phyloP scores from a whole-genome alignment of 331 rosid genomes.

The Quercus phellos region DNA sequence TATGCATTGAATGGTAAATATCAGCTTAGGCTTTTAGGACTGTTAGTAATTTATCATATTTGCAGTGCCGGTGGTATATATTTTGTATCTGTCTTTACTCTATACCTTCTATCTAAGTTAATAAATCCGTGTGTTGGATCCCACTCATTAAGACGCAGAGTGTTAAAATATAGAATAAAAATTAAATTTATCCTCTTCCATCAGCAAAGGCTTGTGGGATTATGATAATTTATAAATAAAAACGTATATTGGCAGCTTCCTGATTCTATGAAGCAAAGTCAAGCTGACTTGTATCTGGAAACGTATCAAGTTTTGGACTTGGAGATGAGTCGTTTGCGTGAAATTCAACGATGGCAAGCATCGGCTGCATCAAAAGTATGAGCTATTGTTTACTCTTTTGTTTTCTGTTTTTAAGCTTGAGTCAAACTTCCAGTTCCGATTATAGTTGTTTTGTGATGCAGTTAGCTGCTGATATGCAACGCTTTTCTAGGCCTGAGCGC shows the following conservation, averaged over 20 bases:
- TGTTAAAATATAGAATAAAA: background rate
- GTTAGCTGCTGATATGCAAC: constrained; percentile 98
- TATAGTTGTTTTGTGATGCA: constrained; percentile 35
- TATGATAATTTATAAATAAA: background rate
- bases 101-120: too few relatives aligned
- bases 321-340: constrained; percentile 98
- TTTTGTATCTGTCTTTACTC: constrained; percentile 27
- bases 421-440: constrained; percentile 15
- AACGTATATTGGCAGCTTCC: constrained; percentile 57
- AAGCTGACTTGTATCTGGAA: constrained; percentile 92
- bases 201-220: background rate
- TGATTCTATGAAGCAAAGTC: constrained; percentile 99
- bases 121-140: too few relatives aligned
- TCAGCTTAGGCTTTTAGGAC: background rate
- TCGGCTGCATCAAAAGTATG: constrained; percentile 86
- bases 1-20: too few relatives aligned
- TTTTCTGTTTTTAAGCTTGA: constrained; percentile 11
- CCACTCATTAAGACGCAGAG: background rate
- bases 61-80: constrained; percentile 61
- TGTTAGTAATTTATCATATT: background rate
- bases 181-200: background rate
- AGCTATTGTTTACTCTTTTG: background rate
- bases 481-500: constrained; percentile 98
- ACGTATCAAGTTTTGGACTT: constrained; percentile 96
- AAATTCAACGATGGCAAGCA: constrained; percentile 96